Conservation (phyloP, 1,139 yeast species). For the Groenewaldozyma auringiensis region DNA sequence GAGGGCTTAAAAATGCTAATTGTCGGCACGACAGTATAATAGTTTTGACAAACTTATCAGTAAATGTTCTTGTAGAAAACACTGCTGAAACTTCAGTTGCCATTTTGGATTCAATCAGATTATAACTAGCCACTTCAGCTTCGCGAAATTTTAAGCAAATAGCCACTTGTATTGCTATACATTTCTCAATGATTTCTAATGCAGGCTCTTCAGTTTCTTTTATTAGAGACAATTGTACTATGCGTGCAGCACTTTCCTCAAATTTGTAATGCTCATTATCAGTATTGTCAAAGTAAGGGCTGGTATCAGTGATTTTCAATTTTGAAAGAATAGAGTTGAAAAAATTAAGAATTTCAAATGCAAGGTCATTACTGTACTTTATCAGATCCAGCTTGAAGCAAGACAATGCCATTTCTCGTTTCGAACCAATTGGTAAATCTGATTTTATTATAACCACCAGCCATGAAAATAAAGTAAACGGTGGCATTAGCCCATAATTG, state of each 20-base stretch:
- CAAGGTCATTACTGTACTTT: background rate
- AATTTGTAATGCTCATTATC: background rate
- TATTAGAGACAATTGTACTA: background rate
- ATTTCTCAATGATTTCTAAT: background rate
- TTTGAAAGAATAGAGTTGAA: background rate
- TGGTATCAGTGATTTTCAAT: background rate
- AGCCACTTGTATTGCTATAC: background rate
- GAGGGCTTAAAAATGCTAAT: background rate
- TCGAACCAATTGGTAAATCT: background rate
- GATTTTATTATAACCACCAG: background rate
- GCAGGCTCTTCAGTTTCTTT: background rate
- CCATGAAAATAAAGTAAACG: constrained; percentile 4
- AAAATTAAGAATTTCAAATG: background rate
- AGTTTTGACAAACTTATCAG: background rate
- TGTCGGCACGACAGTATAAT: background rate
- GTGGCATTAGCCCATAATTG: constrained; percentile 1
- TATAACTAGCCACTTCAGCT: background rate
- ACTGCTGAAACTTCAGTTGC: background rate
- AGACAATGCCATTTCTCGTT: background rate
- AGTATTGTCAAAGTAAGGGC: background rate
- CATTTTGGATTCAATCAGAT: constrained; percentile 6
- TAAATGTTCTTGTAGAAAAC: background rate
- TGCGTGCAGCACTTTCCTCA: background rate
- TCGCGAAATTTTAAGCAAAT: background rate
- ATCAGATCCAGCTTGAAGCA: background rate